A percentile compares a stretch with the other conserved stretches of the same genome.
phyloP scores from a whole-genome alignment of 495 filamentous ascomycete genomes.

The Staphylotrichum longicolle region DNA sequence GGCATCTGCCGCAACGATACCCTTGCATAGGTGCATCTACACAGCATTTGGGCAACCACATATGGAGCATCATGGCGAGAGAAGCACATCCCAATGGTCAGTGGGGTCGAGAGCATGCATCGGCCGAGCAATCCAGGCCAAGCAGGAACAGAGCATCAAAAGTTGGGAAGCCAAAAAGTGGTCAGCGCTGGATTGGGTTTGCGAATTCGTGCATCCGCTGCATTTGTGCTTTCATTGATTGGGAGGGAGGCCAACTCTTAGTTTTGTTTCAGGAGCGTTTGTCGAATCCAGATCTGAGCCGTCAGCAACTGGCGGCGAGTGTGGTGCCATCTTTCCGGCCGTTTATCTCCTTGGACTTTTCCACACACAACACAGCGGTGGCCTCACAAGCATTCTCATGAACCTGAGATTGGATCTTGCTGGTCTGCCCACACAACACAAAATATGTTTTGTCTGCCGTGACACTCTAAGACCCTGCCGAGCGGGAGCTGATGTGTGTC shows the following conservation, averaged over 20 bases:
- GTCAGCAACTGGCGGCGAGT: too few species aligned
- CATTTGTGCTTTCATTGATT: background rate
- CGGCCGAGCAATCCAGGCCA: background rate
- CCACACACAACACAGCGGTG: too few species aligned
- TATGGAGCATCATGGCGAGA: slow-evolving; percentile 12
- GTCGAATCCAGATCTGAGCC: too few species aligned
- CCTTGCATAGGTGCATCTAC: background rate
- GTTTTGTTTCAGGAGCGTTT: too few species aligned
- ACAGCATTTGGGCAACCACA: slow-evolving; percentile 6
- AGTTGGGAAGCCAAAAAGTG: background rate
- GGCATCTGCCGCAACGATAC: background rate
- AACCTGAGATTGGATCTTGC: too few species aligned
- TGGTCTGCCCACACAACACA: too few species aligned
- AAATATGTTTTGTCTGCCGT: too few species aligned
- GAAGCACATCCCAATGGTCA: background rate
- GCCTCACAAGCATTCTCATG: too few species aligned
- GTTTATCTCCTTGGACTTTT: too few species aligned
- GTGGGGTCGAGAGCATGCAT: background rate
- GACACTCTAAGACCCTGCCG: too few species aligned
- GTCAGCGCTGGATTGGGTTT: background rate
- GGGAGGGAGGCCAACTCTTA: background rate
- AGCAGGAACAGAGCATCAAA: background rate
- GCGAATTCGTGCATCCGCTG: background rate
- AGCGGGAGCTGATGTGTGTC: too few species aligned
- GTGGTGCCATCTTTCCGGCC: too few species aligned